Percentiles rank a stretch among this genome's conserved stretches.
Conservation (phyloP, 306 rosid species). For the Trifolium dubium region DNA sequence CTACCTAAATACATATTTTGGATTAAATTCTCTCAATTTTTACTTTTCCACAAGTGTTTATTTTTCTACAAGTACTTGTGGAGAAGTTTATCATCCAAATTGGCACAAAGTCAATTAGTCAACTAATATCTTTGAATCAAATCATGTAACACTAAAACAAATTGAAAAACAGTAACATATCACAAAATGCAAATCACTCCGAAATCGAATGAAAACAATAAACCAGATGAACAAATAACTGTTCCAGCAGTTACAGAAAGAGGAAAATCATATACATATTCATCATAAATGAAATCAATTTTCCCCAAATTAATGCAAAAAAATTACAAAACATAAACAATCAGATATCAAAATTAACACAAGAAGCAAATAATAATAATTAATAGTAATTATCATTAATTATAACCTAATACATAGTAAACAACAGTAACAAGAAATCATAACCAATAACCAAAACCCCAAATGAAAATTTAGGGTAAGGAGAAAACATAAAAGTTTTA, state of each 20-base stretch:
- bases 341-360: background rate
- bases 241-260: background rate
- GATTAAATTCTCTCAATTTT: background rate
- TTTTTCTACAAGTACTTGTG: background rate
- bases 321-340: background rate
- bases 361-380: slow-evolving; percentile 15
- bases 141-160: slow-evolving; percentile 13
- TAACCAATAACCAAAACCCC: slow-evolving; percentile 30
- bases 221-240: slow-evolving; percentile 16
- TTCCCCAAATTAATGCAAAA: background rate
- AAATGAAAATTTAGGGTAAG: slow-evolving; percentile 23
- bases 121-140: slow-evolving; percentile 11
- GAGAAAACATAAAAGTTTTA: slow-evolving; percentile 7
- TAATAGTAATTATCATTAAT: slow-evolving; percentile 3
- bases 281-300: slow-evolving; percentile 35
- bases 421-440: slow-evolving; percentile 5
- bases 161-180: slow-evolving; percentile 2
- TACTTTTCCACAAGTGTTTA: background rate
- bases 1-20: background rate
- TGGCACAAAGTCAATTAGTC: background rate
- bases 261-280: background rate
- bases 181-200: slow-evolving; percentile 37
- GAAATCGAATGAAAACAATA: slow-evolving; percentile 15
- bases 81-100: background rate
- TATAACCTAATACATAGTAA: slow-evolving; percentile 9